Evolutionary conservation across 371 early-diverging fungal genomes (phyloP), one percentile per base, ranked within the genome.

Genomic region (Haplosporangium sp.): DNA sequence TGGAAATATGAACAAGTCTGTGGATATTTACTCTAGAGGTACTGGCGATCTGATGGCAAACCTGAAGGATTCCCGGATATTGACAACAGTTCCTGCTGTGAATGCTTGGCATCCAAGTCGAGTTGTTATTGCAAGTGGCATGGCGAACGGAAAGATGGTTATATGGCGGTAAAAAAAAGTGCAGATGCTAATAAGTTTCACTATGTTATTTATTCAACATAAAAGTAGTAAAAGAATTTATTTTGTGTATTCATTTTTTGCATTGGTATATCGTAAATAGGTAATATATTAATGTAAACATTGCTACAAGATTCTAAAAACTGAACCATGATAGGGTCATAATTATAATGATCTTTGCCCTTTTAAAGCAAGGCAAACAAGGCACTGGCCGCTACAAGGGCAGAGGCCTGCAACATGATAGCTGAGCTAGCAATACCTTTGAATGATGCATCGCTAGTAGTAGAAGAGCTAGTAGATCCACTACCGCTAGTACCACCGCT

Each of bases 11-110:
- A 86, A 87, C 45, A 88, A 88, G 62, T 83, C 88, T 0, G 84
- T 91, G 4, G 90, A 92, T 69, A 78, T 94, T 19, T 89, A 84
- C 72, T 90, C 90, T 2, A 87, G 92, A 10, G 87, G 86, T 19
- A 88, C 86, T 3, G 90, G 91, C 9, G 77, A 86, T 17, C 72
- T 84, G 62, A 79, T 91, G 56, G 79, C 76, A 3, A 73, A 81
- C 39, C 75, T 93, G 17, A 85, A 83, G 66, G 92, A 92, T 67
- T 39, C 62, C 0, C 87, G 83, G 2, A 82, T 77, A 19, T 84
- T 93, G 63, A 91, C 92, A 3, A 92, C 93, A 0, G 86, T 92
- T 45, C 93, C 92, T 4, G 90, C 92, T 11, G 92, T 92, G 10
- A 84, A 84, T 63, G 86, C 86, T 20, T 92, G 92, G 78, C 93